Percentiles rank a stretch among this genome's conserved stretches.
These are phyloP conservation scores for Hygrophoropsis aurantiaca DNA, from an alignment of 768 basidiomycete species.

Conservation along the genomic window DNA sequence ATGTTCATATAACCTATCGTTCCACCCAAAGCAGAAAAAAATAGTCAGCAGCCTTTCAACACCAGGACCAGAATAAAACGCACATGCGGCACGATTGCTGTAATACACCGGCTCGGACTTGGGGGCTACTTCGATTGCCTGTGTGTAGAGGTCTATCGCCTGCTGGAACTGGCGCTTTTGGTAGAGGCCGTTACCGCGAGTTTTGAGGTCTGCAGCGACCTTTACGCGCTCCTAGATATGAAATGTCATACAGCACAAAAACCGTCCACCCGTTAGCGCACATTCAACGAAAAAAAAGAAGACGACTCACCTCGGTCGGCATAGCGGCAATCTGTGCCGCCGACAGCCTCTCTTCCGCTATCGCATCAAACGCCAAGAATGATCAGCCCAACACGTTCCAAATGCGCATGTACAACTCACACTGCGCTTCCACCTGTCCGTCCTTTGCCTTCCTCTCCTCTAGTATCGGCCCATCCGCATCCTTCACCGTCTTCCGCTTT, in stretches of 20 bases:
- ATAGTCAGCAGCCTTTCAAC: background rate
- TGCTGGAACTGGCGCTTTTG: constrained; percentile 55
- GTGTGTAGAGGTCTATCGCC: constrained; percentile 69
- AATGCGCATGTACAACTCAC: constrained; percentile 25
- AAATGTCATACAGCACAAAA: background rate
- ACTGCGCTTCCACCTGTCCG: constrained; percentile 33
- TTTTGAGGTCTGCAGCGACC: constrained; percentile 64
- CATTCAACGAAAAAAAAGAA: constrained; percentile 1
- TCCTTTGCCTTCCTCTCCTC: constrained; percentile 65
- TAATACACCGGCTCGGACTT: constrained; percentile 90
- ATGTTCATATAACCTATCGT: constrained; percentile 85
- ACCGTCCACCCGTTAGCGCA: too few relatives aligned
- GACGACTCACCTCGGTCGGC: constrained; percentile 52
- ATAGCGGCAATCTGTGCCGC: constrained; percentile 57
- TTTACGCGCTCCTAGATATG: constrained; percentile 59
- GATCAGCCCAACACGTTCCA: background rate
- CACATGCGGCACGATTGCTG: constrained; percentile 96
- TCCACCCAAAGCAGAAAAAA: background rate
- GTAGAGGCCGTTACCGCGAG: constrained; percentile 72
- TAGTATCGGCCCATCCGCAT: constrained; percentile 70
- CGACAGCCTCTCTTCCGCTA: constrained; percentile 46
- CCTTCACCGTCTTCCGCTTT: constrained; percentile 60
- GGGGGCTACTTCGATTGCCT: constrained; percentile 71
- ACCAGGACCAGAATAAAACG: too few relatives aligned
- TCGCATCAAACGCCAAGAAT: constrained; percentile 11